Evolutionary conservation across 2,329 filamentous ascomycete species (phyloP).

Genomic region (Blastomyces silverae): DNA sequence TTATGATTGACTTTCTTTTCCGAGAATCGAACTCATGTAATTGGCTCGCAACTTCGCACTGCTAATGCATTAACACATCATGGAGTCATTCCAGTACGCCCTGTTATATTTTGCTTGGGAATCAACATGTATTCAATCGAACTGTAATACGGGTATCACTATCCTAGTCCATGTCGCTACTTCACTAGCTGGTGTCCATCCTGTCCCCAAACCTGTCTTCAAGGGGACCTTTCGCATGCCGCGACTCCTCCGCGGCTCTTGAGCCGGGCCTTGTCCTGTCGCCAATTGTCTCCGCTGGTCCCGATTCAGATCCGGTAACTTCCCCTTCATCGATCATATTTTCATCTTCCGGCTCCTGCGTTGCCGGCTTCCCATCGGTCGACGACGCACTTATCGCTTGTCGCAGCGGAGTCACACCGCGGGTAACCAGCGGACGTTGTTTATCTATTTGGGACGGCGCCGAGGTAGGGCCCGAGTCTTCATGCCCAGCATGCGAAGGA

Average conservation of each 20-base stretch:
- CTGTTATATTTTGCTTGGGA: neutral
- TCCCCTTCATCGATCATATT: slow-evolving; percentile 53
- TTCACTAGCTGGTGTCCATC: slow-evolving; percentile 57
- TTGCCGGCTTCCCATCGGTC: slow-evolving; percentile 32
- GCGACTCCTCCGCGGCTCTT: slow-evolving; percentile 38
- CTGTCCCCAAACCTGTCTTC: slow-evolving; percentile 47
- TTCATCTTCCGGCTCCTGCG: slow-evolving; percentile 49
- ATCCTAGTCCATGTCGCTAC: neutral
- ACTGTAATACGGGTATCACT: slow-evolving; percentile 6
- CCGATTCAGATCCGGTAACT: slow-evolving; percentile 33
- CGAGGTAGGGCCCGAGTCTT: slow-evolving; percentile 29
- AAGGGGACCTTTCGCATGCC: slow-evolving; percentile 43
- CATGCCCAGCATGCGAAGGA: slow-evolving; percentile 32
- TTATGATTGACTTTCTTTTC: neutral
- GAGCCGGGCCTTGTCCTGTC: slow-evolving; percentile 19
- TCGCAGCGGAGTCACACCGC: slow-evolving; percentile 36
- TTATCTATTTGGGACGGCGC: slow-evolving; percentile 30
- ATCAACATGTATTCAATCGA: neutral
- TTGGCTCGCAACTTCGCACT: no score
- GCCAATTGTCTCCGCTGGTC: slow-evolving; percentile 24
- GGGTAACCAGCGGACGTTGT: slow-evolving; percentile 24
- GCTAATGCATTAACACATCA: neutral
- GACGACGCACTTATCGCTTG: slow-evolving; percentile 28
- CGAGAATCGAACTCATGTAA: neutral
- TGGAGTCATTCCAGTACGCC: neutral